Evolutionary conservation across 1,284 basidiomycete species (phyloP).

Genomic region (Fomes fomentarius): DNA sequence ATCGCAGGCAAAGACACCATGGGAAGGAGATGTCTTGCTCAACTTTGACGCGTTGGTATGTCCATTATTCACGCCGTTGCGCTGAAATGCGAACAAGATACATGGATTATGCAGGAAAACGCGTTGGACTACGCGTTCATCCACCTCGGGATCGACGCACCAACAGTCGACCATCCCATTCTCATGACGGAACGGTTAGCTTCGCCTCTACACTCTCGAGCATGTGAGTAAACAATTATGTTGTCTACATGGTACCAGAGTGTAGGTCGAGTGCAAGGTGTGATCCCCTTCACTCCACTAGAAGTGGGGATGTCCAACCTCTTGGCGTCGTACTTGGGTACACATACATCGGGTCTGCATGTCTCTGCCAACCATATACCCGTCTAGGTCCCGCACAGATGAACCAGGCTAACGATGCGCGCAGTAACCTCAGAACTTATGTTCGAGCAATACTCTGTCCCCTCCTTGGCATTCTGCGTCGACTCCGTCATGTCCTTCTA

Average conservation of each 20-base stretch:
- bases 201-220: slow-evolving; percentile 89
- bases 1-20: slow-evolving; percentile 78
- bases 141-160: slow-evolving; percentile 82
- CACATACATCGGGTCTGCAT: no score
- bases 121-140: slow-evolving; percentile 93
- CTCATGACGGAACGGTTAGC: slow-evolving; percentile 94
- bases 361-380: no score
- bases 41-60: slow-evolving; percentile 91
- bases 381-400: no score
- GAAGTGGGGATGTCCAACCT: no score
- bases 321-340: no score
- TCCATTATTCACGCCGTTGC: slow-evolving; percentile 13
- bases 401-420: not conserved
- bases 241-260: not conserved
- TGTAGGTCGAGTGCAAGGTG: no score
- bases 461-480: slow-evolving; percentile 86
- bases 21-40: slow-evolving; percentile 89
- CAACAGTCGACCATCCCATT: slow-evolving; percentile 86
- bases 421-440: slow-evolving; percentile 94
- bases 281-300: no score
- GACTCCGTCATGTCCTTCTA: slow-evolving; percentile 96
- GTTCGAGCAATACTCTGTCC: slow-evolving; percentile 93
- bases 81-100: no score
- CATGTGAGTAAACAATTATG: slow-evolving; percentile 55
- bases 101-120: slow-evolving; percentile 69